Base-by-base conservation (phyloP, 2,329 filamentous ascomycete species). In the Penicillium sp. region DNA sequence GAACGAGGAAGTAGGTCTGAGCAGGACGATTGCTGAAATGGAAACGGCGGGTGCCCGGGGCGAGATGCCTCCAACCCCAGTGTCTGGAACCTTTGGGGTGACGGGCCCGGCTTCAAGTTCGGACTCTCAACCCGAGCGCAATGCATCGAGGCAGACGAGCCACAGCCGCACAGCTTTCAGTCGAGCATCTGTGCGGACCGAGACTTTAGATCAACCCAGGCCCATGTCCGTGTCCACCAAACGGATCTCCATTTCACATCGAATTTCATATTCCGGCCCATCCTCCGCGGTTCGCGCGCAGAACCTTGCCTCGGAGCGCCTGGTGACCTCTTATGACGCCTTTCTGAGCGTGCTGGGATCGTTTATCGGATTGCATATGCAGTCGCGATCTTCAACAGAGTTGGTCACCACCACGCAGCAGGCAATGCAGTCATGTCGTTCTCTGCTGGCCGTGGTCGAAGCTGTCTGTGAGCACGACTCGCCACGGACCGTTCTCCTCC, bases 321-420 rank as follows among this genome's bases (percentile, higher is more conserved):
- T 97, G 42, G 86, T 83, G 60, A 76, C 80, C 43, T 86, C 84
- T 43, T 90, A 96, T 71, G 90, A 97, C 70, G 82, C 81, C 6
- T 95, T 97, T 62, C 74, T 98, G 45, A 93, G 90, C 5, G 86
- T 90, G 63, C 81, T 98, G 44, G 91, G 88, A 43, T 94, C 89
- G 4, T 95, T 97, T 66, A 91, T 97, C 65, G 93, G 93, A 12
- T 78, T 96, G 47, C 89, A 96, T 67, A 76, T 96, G 51, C 90
- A 96, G 66, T 93, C 90, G n/a, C 85, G 93, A 53, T 93, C 90
- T 6, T 85, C 89, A 7, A 82, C 86, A 1, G 90, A 95, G 65
- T 77, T 97, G 42, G 82, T 90, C 29, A 73, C 84, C 9, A 90
- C 88, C 12, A 91, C 94, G 41, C 85, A 88, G 63, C 85, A 91